Conservation (phyloP, 257 asterid species). For the Sherardia arvensis region DNA sequence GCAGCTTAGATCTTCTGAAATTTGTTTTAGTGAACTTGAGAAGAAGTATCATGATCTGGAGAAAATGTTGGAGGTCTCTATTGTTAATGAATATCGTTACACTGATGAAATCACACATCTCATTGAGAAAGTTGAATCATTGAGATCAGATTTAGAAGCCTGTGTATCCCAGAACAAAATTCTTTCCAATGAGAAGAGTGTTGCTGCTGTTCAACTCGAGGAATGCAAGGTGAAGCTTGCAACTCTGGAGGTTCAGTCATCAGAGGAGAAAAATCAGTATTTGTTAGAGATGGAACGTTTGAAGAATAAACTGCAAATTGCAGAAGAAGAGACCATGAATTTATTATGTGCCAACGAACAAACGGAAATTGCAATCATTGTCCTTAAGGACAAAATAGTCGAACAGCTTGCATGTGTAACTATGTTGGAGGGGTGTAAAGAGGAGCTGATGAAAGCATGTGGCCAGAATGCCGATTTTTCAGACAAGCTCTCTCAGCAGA, state of each 20-base stretch:
- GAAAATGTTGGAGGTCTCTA: constrained; percentile 28
- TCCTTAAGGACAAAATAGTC: constrained; percentile 44
- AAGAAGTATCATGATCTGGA: constrained; percentile 33
- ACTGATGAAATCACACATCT: constrained; percentile 36
- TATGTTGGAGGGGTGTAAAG: constrained; percentile 34
- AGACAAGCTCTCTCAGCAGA: constrained; percentile 50
- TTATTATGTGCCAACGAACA: constrained; percentile 49
- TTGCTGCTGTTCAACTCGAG: constrained; percentile 30
- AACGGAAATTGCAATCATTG: constrained; percentile 41
- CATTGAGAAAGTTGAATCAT: constrained; percentile 25
- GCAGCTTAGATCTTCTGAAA: constrained; percentile 39
- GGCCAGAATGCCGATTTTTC: constrained; percentile 42
- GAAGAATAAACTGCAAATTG: constrained; percentile 22
- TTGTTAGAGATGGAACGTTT: constrained; percentile 36
- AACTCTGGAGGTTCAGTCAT: constrained; percentile 25
- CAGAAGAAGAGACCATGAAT: constrained; percentile 41
- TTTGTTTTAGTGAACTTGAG: constrained; percentile 32
- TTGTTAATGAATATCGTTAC: constrained; percentile 40
- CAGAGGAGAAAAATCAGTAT: constrained; percentile 24
- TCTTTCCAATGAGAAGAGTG: constrained; percentile 44
- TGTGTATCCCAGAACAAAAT: constrained; percentile 41
- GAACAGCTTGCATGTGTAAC: constrained; percentile 32
- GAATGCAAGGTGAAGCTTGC: constrained; percentile 32
- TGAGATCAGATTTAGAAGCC: constrained; percentile 47
- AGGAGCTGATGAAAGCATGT: constrained; percentile 34